Evolutionary conservation across 73 alveolate genomes (phyloP), one percentile per base, ranked within the genome.

Genomic region (Diophrys sp.): DNA sequence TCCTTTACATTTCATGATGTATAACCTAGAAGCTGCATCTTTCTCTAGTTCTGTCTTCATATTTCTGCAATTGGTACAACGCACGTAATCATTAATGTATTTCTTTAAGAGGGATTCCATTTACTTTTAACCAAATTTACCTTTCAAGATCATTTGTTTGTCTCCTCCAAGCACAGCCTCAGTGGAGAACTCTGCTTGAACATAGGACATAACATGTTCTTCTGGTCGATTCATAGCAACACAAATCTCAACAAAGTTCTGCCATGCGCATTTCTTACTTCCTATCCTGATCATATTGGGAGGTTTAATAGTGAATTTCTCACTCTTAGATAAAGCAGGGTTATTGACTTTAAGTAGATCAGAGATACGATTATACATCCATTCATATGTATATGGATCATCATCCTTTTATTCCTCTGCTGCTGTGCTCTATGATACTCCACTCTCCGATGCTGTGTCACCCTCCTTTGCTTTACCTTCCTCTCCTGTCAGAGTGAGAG

Each of bases 111-210:
- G 77, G 67, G 83, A 82, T 72, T 90, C 95, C 56, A 93, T 80
- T 62, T 88, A 81, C 87, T 91, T 86, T 32, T 86, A 85, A 54
- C 82, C 79, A 66, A 87, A 88, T 62, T 75, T 81, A 0, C 96
- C 90, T 78, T 94, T 83, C 29, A 90, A 30, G 70, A 83, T 57
- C 57, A 90, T 74, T 80, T 90, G 88, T 28, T 82, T 87, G 74
- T 87, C 92, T 34, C 95, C 96, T 32, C 98, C 99, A 29, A 90
- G 78, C 72, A 94, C 88, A 32, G 96, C 97, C 74, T 95, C 98
- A 24, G 90, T 88, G 29, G 97, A 95, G 31, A 95, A 80, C 91
- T 95, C 99, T 29, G 95, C 89, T 55, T 86, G 68, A 62, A 93
- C 96, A 80, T 80, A 95, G 69, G 84, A 73, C 81, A 88, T 72